These are phyloP conservation scores for Neurospora sp. DNA, from an alignment of 495 filamentous ascomycete species.

Conservation along the genomic window DNA sequence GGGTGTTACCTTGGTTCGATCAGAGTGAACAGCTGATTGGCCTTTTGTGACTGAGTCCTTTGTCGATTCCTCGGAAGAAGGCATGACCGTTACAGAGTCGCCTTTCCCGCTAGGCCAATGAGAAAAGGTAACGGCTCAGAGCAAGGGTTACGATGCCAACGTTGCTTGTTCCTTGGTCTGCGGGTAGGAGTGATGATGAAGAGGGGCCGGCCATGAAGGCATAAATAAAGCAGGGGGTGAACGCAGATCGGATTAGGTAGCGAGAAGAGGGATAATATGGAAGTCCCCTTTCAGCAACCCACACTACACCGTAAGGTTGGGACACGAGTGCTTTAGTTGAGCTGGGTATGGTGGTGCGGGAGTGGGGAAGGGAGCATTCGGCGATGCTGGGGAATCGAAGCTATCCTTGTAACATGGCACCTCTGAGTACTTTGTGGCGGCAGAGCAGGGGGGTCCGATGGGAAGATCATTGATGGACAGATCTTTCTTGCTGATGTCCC, in stretches of 20 bases:
- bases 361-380: constrained; percentile 9
- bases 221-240: constrained; percentile 8
- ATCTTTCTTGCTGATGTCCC: constrained; percentile 14
- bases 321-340: constrained; percentile 5
- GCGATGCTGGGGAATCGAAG: constrained; percentile 1
- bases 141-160: constrained; percentile 4
- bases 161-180: constrained; percentile 12
- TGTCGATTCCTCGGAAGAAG: constrained; percentile 35
- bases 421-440: constrained; percentile 6
- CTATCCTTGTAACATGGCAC: constrained; percentile 3
- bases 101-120: constrained; percentile 29
- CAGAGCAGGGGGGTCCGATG: constrained; percentile 5
- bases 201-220: constrained; percentile 5
- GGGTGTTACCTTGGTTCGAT: constrained; percentile 34
- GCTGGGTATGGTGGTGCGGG: constrained; percentile 7
- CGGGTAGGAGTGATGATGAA: constrained; percentile 2
- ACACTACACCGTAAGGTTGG: constrained; percentile 3
- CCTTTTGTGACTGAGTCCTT: constrained; percentile 29
- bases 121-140: constrained; percentile 8
- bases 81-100: constrained; percentile 39
- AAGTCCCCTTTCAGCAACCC: constrained; percentile 1
- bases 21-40: constrained; percentile 31
- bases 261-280: constrained; percentile 8
- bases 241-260: constrained; percentile 17
- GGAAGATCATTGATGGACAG: constrained; percentile 19